Conservation (phyloP, 306 rosid species). For the Alnus glutinosa region DNA sequence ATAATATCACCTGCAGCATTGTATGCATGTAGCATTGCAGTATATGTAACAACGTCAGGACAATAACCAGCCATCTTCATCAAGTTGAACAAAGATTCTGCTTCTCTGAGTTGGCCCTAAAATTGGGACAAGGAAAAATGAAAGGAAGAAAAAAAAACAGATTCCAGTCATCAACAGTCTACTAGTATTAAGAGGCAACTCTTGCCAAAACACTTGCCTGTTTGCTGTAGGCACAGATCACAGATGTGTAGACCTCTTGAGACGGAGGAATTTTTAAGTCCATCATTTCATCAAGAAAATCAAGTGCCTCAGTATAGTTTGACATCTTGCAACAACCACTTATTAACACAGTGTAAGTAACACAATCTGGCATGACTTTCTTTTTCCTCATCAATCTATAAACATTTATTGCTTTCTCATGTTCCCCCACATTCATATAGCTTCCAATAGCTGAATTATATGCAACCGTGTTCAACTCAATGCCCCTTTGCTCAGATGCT, state of each 20-base stretch:
- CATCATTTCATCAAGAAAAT: slow-evolving; percentile 66
- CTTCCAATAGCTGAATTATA: slow-evolving; percentile 95
- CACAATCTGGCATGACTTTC: slow-evolving; percentile 65
- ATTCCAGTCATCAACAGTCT: slow-evolving; percentile 18
- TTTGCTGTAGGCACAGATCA: slow-evolving; percentile 78
- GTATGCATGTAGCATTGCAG: slow-evolving; percentile 84
- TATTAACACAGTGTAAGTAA: slow-evolving; percentile 81
- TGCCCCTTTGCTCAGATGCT: slow-evolving; percentile 84
- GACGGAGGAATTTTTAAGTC: slow-evolving; percentile 65
- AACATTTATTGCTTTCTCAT: slow-evolving; percentile 69
- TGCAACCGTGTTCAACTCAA: slow-evolving; percentile 76
- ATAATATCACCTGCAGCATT: slow-evolving; percentile 57
- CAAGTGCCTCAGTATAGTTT: slow-evolving; percentile 66
- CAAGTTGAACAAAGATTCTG: slow-evolving; percentile 69
- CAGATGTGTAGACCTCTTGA: slow-evolving; percentile 75
- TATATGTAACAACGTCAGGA: slow-evolving; percentile 79
- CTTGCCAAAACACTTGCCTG: slow-evolving; percentile 52
- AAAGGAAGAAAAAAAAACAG: slow-evolving; percentile 6
- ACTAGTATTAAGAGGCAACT: slow-evolving; percentile 15
- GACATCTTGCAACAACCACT: slow-evolving; percentile 93
- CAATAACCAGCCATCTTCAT: slow-evolving; percentile 64
- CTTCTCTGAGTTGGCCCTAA: slow-evolving; percentile 70
- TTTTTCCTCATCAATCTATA: slow-evolving; percentile 71
- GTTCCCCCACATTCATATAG: slow-evolving; percentile 77
- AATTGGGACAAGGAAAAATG: slow-evolving; percentile 22